Conservation (phyloP, 768 basidiomycete genomes). For the Phylloporus rhodoxanthus region DNA sequence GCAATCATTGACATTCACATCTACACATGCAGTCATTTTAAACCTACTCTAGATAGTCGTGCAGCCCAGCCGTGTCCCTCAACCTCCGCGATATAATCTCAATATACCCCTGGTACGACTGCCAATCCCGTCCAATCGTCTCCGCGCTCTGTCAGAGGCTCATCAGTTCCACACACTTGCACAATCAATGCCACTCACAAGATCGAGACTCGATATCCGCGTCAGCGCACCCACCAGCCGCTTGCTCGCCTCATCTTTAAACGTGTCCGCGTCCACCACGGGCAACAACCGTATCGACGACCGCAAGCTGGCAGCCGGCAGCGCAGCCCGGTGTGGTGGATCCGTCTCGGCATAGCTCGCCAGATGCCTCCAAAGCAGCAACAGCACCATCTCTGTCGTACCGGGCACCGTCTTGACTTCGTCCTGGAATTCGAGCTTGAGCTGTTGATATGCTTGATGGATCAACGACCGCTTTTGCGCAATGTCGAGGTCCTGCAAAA, state of each 20-base stretch:
- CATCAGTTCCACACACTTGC: conserved; percentile 5
- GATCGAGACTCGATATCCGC: conserved; percentile 48
- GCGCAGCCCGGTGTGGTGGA: conserved; percentile 3
- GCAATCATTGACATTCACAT: background rate
- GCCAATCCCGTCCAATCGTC: conserved; percentile 47
- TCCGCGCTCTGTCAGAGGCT: conserved; percentile 34
- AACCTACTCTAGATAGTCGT: conserved; percentile 33
- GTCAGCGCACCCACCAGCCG: conserved; percentile 52
- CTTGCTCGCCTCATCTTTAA: conserved; percentile 51
- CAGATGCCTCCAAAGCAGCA: conserved; percentile 78
- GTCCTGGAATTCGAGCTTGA: conserved; percentile 35
- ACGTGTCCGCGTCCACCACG: conserved; percentile 50
- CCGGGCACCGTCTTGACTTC: conserved; percentile 54
- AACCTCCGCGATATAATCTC: conserved; percentile 71
- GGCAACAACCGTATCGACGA: conserved; percentile 52
- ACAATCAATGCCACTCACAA: conserved; percentile 31
- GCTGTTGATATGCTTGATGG: conserved; percentile 52
- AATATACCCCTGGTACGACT: conserved; percentile 63
- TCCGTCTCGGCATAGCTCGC: conserved; percentile 50
- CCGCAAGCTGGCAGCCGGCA: conserved; percentile 32
- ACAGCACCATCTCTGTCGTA: conserved; percentile 73
- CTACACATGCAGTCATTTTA: background rate
- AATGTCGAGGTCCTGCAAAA: conserved; percentile 63
- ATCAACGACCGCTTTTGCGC: conserved; percentile 64
- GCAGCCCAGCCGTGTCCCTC: conserved; percentile 56